Evolutionary conservation across 352 stramenopile genomes (phyloP).

Genomic region (Pelagophyceae sp.): DNA sequence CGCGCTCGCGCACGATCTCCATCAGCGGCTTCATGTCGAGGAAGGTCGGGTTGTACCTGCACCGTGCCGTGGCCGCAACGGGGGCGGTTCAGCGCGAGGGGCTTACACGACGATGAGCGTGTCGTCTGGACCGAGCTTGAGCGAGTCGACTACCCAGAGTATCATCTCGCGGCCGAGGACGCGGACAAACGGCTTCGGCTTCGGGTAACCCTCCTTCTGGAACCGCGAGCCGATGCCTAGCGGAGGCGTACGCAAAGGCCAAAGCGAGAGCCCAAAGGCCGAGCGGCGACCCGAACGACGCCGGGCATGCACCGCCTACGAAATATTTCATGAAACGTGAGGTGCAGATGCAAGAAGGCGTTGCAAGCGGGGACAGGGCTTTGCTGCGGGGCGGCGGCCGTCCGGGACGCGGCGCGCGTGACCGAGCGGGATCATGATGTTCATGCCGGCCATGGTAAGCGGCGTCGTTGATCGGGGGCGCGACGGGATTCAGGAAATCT

Average conservation of each 20-base stretch:
- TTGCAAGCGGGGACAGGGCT: no score
- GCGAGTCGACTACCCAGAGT: slow-evolving; percentile 15
- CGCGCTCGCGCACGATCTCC: neutral
- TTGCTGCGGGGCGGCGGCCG: no score
- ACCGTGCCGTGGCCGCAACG: no score
- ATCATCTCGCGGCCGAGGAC: slow-evolving; percentile 17
- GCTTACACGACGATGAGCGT: slow-evolving; percentile 8
- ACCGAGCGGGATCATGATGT: slow-evolving; percentile 19
- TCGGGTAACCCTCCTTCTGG: slow-evolving; percentile 19
- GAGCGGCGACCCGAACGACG: neutral
- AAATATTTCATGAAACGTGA: neutral
- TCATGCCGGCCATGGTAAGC: slow-evolving; percentile 1
- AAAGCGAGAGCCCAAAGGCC: neutral
- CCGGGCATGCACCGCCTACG: neutral
- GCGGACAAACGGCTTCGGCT: slow-evolving; percentile 12
- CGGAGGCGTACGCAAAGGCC: neutral
- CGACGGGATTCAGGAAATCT: no score
- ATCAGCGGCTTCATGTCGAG: slow-evolving; percentile 5
- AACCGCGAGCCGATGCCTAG: slow-evolving; percentile 13
- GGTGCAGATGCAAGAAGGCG: no score
- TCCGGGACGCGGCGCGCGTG: neutral
- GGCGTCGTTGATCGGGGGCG: no score
- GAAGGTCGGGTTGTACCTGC: slow-evolving; percentile 13
- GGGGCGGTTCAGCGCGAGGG: neutral
- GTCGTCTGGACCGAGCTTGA: neutral